Evolutionary conservation across 1,284 basidiomycete genomes (phyloP), one percentile per base, ranked within the genome.

Genomic region (Ustilago nuda): DNA sequence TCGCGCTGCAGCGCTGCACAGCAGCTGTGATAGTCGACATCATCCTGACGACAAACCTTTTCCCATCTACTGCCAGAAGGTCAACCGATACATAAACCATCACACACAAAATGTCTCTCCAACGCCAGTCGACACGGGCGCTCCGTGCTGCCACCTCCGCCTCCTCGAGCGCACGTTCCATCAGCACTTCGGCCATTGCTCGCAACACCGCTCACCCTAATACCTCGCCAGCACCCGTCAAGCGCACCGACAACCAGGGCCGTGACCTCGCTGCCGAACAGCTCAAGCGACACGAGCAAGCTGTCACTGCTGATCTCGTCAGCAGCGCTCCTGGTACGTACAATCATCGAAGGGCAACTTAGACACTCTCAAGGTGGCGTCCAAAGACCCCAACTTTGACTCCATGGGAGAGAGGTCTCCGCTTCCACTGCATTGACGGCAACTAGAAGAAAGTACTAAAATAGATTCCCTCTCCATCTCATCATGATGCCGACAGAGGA

Each of bases 401-500:
- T 45, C 43, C 4, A 12, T 12, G 13, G 11, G 13, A 41, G 17
- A 13, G 39, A 41, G 13, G 17, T 2, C 39, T 13, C 11, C 19
- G 43, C 4, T 19, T 1, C 43, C n/a, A 7, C n/a, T 19, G n/a
- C 7, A 37, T n/a, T 15, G 36, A 11, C 2, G 8, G 4, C 41
- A 1, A 45, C 23, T 5, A 8, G n/a, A 27, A 8, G 23, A 4
- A 56, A 23, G 36, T 37, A 30, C 35, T 37, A n/a, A 39, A 39
- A 30, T 4, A n/a, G 13, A 15, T 33, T 6, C 17, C 1, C 17
- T 9, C 23, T 61, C 27, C 27, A 15, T 19, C 37, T 43, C 15
- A 56, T 12, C 32, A 60, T 41, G 33, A 19, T 30, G n/a, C n/a
- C 30, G 12, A 46, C 76, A 95, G 94, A 87, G 78, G 92, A 97